Conservation (phyloP, 2,329 filamentous ascomycete species). For the Colletotrichum filicis region DNA sequence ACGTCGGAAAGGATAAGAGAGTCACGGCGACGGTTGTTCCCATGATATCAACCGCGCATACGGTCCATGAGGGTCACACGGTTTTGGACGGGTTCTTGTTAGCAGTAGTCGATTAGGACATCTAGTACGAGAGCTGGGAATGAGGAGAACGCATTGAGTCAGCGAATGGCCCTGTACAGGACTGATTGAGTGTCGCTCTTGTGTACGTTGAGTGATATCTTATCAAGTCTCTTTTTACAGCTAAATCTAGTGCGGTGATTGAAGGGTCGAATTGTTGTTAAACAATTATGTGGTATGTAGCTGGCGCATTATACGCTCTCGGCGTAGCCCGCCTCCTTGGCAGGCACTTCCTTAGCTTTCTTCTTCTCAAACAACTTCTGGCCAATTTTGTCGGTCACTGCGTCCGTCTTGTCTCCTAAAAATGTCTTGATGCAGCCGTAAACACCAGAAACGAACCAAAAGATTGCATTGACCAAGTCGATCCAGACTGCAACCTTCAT, state of each 20-base stretch:
- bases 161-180: neutral
- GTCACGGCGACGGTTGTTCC: slow-evolving; percentile 41
- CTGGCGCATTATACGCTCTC: slow-evolving; percentile 41
- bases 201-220: neutral
- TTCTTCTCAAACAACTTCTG: slow-evolving; percentile 52
- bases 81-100: neutral
- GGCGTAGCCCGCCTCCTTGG: slow-evolving; percentile 42
- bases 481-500: slow-evolving; percentile 83
- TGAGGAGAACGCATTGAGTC: too few species aligned
- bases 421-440: slow-evolving; percentile 55
- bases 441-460: slow-evolving; percentile 68
- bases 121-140: too few species aligned
- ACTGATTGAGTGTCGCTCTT: neutral
- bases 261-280: neutral
- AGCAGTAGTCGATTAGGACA: neutral
- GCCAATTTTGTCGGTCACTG: slow-evolving; percentile 49
- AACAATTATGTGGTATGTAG: neutral
- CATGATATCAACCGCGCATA: slow-evolving; percentile 20
- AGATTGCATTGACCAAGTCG: slow-evolving; percentile 72
- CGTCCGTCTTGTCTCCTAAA: slow-evolving; percentile 53
- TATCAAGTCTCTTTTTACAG: neutral
- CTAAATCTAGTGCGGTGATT: neutral
- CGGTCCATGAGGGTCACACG: neutral
- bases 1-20: slow-evolving; percentile 39
- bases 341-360: slow-evolving; percentile 39